Percentiles rank a stretch among this genome's conserved stretches.
phyloP scores from a whole-genome alignment of 306 rosid genomes.

The Crotalaria pallida region DNA sequence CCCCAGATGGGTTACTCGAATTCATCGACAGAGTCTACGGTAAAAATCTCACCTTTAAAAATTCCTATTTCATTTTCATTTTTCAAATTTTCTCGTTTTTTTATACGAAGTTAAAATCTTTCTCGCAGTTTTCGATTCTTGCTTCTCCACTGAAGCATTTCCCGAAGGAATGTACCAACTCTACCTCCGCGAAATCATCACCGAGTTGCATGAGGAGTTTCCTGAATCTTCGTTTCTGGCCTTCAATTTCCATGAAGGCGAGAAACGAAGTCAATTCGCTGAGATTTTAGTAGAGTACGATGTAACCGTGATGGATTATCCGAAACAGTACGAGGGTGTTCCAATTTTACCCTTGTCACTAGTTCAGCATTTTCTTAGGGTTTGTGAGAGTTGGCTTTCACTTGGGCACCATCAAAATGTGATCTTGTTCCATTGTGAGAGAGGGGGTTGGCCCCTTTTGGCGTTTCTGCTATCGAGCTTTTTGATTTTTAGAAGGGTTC shows the following conservation, averaged over 20 bases:
- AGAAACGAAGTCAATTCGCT: constrained; percentile 66
- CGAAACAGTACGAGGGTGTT: constrained; percentile 92
- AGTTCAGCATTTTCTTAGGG: constrained; percentile 87
- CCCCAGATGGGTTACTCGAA: constrained; percentile 96
- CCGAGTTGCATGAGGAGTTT: constrained; percentile 84
- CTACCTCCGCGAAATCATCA: constrained; percentile 68
- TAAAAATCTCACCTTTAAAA: constrained; percentile 15
- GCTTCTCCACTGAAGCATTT: constrained; percentile 88
- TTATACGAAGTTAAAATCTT: neutral
- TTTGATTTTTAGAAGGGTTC: constrained; percentile 59
- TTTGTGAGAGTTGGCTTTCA: constrained; percentile 80
- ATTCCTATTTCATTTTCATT: neutral
- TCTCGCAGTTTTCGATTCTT: constrained; percentile 84
- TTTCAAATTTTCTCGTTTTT: neutral
- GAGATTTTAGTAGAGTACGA: constrained; percentile 63
- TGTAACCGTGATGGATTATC: constrained; percentile 87
- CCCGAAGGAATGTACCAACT: constrained; percentile 84
- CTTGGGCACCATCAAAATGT: constrained; percentile 60
- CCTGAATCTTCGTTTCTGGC: constrained; percentile 91
- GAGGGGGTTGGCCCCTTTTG: constrained; percentile 97
- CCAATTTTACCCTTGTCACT: constrained; percentile 79
- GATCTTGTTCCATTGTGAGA: constrained; percentile 83
- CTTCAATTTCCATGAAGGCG: constrained; percentile 91
- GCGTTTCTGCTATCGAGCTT: constrained; percentile 77
- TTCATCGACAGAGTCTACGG: constrained; percentile 85